A percentile compares a stretch with the other conserved stretches of the same genome.
phyloP scores from a whole-genome alignment of 768 basidiomycete species.

The Hemileccinum impolitum region DNA sequence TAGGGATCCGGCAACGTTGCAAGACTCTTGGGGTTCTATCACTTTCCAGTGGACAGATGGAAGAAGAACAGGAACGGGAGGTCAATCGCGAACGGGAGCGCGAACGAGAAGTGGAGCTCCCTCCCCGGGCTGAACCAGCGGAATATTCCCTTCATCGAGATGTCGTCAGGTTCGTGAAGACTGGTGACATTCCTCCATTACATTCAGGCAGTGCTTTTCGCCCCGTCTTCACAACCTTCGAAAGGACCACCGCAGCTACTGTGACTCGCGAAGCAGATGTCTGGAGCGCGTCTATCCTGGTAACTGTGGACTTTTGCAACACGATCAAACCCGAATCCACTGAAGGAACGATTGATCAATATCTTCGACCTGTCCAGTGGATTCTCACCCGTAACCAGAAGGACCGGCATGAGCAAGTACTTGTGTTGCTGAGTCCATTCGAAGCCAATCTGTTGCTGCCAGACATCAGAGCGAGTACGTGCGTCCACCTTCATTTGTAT shows the following conservation, averaged over 20 bases:
- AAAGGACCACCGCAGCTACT: background rate
- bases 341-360: background rate
- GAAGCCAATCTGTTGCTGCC: constrained; percentile 26
- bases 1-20: constrained; percentile 7
- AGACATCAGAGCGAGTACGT: constrained; percentile 30
- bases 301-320: background rate
- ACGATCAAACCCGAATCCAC: background rate
- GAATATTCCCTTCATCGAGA: constrained; percentile 1
- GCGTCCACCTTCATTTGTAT: constrained; percentile 39
- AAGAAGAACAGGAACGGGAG: constrained; percentile 42
- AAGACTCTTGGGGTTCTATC: constrained; percentile 8
- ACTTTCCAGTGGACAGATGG: constrained; percentile 19
- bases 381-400: background rate
- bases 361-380: constrained; percentile 1
- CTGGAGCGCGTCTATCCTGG: constrained; percentile 1
- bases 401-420: background rate
- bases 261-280: background rate
- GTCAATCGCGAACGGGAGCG: background rate
- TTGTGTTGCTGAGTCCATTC: constrained; percentile 2
- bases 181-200: background rate
- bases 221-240: background rate
- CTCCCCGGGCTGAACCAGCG: background rate
- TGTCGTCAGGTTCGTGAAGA: background rate
- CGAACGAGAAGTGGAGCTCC: background rate
- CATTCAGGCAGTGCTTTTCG: background rate